Percentiles rank a stretch among this genome's conserved stretches.
These are phyloP conservation scores for Solanum dulcamara DNA, from an alignment of 257 asterid species.

Conservation along the genomic window DNA sequence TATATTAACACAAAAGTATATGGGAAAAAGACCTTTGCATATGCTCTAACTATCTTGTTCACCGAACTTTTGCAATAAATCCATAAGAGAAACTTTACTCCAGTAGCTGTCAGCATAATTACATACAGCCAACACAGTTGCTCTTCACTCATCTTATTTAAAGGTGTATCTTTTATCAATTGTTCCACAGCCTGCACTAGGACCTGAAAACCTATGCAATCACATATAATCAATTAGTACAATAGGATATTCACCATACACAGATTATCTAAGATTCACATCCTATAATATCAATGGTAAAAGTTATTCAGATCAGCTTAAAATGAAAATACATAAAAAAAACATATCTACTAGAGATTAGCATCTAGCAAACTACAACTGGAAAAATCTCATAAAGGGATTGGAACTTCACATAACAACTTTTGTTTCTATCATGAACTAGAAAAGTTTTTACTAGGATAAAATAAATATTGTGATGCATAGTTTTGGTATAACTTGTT, in stretches of 20 bases:
- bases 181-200: slow-evolving; percentile 35
- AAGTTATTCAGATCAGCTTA: background rate
- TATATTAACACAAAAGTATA: background rate
- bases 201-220: slow-evolving; percentile 42
- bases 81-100: slow-evolving; percentile 36
- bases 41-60: slow-evolving; percentile 58
- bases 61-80: slow-evolving; percentile 47
- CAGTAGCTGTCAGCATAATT: slow-evolving; percentile 57
- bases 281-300: background rate
- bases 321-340: background rate
- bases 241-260: background rate
- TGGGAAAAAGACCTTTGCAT: slow-evolving; percentile 33
- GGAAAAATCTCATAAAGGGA: too few species aligned
- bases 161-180: slow-evolving; percentile 19
- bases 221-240: background rate
- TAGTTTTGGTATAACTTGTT: background rate
- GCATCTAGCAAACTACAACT: too few species aligned
- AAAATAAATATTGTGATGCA: too few species aligned
- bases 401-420: too few species aligned
- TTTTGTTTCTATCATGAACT: too few species aligned
- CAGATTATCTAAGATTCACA: background rate
- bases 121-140: slow-evolving; percentile 42
- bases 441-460: too few species aligned
- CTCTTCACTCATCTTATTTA: slow-evolving; percentile 22
- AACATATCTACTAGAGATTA: too few species aligned